Base-by-base conservation (phyloP, 2,329 filamentous ascomycete genomes). In the Colletotrichum tamarilloi region DNA sequence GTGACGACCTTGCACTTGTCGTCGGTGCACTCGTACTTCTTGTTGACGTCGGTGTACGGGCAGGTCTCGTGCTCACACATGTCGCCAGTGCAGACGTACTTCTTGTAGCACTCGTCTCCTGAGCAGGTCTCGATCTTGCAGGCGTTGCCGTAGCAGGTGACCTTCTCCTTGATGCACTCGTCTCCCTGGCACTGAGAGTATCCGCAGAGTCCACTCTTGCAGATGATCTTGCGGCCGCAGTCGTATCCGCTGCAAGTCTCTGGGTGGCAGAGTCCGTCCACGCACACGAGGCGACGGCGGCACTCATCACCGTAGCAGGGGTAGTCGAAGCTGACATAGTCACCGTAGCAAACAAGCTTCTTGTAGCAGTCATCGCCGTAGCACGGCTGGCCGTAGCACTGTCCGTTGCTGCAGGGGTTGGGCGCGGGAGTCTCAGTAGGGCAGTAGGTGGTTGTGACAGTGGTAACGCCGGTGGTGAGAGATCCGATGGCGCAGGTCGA, bases 11-110 rank as follows among this genome's bases (percentile, higher is more conserved):
- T 68, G 76, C 82, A 84, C 67, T 80, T 74, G 64, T 76, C 77
- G 52, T 79, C 79, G 75, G 77, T 76, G 78, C 82, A 84, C 76
- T 81, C 76, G 64, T 83, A 72, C 78, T 82, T 82, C 68, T 77
- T 77, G 65, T 76, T 67, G 32, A 9, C 52, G 75, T 78, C 77
- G 1, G 77, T 73, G 22, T 67, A 74, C 32, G 76, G 28, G 74
- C 75, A 77, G 49, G 74, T 5, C 55, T 76, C 69, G 72, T 76
- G 80, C 66, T 76, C 16, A 76, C 77, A 81, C 6, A 76, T 57
- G 12, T 77, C 77, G 5, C 65, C 75, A 1, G 63, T 67, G 57
- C 78, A 67, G 73, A 76, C 77, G 42, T 35, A 59, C 71, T 81
- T 78, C 62, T 76, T 69, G 68, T 66, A 74, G 77, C 80, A 81